Base-by-base conservation (phyloP, 2,329 filamentous ascomycete species). In the Fusarium metavorans region DNA sequence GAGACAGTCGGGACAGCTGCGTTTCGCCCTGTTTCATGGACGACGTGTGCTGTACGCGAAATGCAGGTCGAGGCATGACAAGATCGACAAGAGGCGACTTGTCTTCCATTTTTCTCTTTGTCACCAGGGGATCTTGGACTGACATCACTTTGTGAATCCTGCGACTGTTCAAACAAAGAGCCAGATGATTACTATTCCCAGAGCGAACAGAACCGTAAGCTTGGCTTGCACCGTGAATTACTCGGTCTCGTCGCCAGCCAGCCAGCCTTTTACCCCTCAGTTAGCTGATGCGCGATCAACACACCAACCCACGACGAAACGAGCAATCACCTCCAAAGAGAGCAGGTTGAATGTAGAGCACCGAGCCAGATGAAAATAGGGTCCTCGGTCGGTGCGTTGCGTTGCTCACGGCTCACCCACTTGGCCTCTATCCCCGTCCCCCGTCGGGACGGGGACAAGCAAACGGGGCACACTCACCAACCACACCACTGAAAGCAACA, bases 11-110 rank as follows among this genome's bases (percentile, higher is more conserved):
- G 59, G 23, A 39, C n/a, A 32, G 48, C 13, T 52, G 54, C 32
- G 68, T 75, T 74, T 72, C 68, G 68, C 57, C 25, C 45, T 45
- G 72, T 75, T 74, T 75, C 72, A 74, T 70, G 9, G 34, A 61
- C 48, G 30, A 54, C 39, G 54, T 66, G 27, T 9, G 41, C n/a
- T 41, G 23, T 58, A 41, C 23, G 23, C 18, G 52, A 37, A 50
- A 50, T 70, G 41, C 60, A 25, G 67, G 60, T 72, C 50, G 37
- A 45, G 60, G 52, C 48, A 70, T 62, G 43, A 48, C 63, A 37
- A 57, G 72, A 73, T 74, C 72, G 69, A 73, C 69, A 64, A 32
- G 54, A 48, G 61, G 45, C 32, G 41, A 50, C 68, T 67, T 45
- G 23, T 62, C 62, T 35, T 20, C 48, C 34, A 43, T 25, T 56